Conservation (phyloP, 176 grass and related monocot genomes). For the Triticum dicoccoides region DNA sequence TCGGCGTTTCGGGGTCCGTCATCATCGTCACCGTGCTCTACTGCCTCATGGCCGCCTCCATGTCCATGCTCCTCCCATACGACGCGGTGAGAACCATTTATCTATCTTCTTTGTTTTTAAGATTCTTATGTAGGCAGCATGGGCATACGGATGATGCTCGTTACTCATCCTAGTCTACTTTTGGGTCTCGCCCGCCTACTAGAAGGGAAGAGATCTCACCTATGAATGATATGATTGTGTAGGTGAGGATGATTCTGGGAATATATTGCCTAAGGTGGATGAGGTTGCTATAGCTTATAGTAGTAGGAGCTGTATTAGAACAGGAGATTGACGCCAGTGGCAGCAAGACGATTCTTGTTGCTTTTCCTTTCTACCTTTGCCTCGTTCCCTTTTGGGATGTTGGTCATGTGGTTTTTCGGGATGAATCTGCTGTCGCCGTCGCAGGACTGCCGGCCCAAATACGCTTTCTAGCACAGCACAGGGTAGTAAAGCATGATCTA, state of each 20-base stretch:
- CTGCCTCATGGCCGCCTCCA: slow-evolving; percentile 96
- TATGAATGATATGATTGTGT: background rate
- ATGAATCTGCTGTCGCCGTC: slow-evolving; percentile 31
- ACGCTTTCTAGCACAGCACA: background rate
- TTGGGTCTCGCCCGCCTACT: background rate
- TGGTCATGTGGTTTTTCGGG: background rate
- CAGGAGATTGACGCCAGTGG: background rate
- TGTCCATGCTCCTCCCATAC: slow-evolving; percentile 96
- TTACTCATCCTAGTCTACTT: background rate
- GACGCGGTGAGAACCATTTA: slow-evolving; percentile 53
- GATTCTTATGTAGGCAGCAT: background rate
- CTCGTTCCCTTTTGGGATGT: slow-evolving; percentile 8
- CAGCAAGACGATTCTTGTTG: background rate
- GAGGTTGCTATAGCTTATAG: background rate
- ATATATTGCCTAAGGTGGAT: slow-evolving; percentile 28
- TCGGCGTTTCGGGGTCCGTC: slow-evolving; percentile 84
- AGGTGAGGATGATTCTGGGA: slow-evolving; percentile 1
- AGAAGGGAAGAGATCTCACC: background rate
- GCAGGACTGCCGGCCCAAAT: background rate
- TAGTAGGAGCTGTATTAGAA: background rate
- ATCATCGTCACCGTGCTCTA: slow-evolving; percentile 79
- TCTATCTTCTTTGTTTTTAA: background rate
- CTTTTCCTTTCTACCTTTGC: background rate
- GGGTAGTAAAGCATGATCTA: background rate
- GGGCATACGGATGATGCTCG: background rate